Evolutionary conservation across 75 land plant species (phyloP).

Genomic region (Picea glauca): DNA sequence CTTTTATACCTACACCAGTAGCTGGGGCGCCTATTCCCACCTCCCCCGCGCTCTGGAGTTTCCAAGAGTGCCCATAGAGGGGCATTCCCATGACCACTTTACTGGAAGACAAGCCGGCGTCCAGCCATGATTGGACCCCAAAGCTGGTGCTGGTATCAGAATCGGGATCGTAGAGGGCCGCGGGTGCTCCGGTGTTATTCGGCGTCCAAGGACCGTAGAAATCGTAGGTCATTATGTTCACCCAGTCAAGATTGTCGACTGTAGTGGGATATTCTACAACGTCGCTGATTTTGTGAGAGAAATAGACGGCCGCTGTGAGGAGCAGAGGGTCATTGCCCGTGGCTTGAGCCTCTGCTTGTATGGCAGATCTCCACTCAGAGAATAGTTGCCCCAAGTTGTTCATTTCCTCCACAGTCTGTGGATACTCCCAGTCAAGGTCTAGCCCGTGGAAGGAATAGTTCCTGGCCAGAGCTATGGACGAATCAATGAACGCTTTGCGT

Average conservation of each 20-base stretch:
- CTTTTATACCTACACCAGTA: conserved; percentile 14
- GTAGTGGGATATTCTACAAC: conserved; percentile 29
- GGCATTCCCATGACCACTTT: conserved; percentile 63
- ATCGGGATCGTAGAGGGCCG: conserved; percentile 38
- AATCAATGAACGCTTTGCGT: conserved; percentile 30
- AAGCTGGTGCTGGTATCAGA: conserved; percentile 30
- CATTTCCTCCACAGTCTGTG: conserved; percentile 3
- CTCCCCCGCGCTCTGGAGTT: conserved; percentile 15
- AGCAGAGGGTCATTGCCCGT: conserved; percentile 14
- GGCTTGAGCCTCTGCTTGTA: conserved; percentile 2
- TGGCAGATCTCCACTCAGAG: conserved; percentile 31
- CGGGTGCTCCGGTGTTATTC: conserved; percentile 42
- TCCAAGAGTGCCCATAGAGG: conserved; percentile 59
- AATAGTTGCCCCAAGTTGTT: conserved; percentile 17
- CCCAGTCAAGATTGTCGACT: conserved; percentile 37
- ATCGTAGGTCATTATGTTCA: conserved; percentile 58
- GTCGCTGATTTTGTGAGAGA: not conserved
- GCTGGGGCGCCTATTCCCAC: conserved; percentile 52
- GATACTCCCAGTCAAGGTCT: conserved; percentile 75
- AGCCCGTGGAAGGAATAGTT: conserved; percentile 58
- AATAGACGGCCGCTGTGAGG: conserved; percentile 35
- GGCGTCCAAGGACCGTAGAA: conserved; percentile 56
- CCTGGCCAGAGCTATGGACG: conserved; percentile 43
- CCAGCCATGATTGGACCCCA: conserved; percentile 58
- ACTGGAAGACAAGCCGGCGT: conserved; percentile 28